Evolutionary conservation across 768 basidiomycete genomes (phyloP).

Genomic region (Mycena galopus): DNA sequence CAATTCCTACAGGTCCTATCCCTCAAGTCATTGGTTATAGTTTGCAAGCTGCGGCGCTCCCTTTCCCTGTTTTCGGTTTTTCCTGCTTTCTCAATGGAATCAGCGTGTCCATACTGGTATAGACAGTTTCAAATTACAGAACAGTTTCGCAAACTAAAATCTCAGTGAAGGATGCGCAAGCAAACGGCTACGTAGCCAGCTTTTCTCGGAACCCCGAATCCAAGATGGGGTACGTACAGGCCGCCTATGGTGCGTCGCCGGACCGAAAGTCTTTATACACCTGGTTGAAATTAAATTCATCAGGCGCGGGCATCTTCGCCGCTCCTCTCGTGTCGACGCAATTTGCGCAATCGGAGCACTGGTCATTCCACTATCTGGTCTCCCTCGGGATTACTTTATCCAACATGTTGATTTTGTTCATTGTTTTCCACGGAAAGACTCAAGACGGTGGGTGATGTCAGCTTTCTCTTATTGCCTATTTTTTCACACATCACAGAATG

Average conservation of each 20-base stretch:
- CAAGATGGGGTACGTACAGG: slow-evolving; percentile 68
- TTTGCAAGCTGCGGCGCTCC: slow-evolving; percentile 61
- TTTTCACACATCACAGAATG: not conserved
- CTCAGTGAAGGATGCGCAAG: slow-evolving; percentile 61
- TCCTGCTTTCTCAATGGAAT: slow-evolving; percentile 62
- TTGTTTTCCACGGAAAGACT: slow-evolving; percentile 46
- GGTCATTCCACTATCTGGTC: slow-evolving; percentile 75
- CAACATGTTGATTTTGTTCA: slow-evolving; percentile 45
- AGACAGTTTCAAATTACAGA: not conserved
- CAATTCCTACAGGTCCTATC: slow-evolving; percentile 50
- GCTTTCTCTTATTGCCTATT: not conserved
- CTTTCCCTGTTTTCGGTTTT: slow-evolving; percentile 64
- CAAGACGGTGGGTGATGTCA: slow-evolving; percentile 43
- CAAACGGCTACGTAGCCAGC: slow-evolving; percentile 65
- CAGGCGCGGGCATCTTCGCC: slow-evolving; percentile 59
- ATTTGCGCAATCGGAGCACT: slow-evolving; percentile 63
- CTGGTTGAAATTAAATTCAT: not conserved
- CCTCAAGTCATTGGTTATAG: slow-evolving; percentile 60
- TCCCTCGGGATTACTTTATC: slow-evolving; percentile 65
- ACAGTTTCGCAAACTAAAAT: not conserved
- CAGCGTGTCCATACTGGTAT: slow-evolving; percentile 61
- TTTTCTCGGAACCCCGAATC: slow-evolving; percentile 55
- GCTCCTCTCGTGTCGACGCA: slow-evolving; percentile 79
- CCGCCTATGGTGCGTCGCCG: slow-evolving; percentile 36
- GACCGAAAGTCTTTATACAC: not conserved